Evolutionary conservation across 1,139 yeast genomes (phyloP).

Genomic region (Taphrina flavorubra): DNA sequence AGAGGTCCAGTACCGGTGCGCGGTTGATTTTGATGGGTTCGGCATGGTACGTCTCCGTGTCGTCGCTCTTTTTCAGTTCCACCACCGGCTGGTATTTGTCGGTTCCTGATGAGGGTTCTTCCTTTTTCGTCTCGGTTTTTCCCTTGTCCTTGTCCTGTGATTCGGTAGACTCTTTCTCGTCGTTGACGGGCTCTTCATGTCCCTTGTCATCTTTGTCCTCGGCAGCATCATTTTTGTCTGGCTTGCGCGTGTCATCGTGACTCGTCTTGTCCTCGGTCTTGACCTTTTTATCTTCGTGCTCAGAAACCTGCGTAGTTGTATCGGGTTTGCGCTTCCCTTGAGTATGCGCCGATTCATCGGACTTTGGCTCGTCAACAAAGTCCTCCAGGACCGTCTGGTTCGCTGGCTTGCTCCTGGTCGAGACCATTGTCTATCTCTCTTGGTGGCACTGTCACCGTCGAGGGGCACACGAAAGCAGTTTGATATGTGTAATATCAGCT

Average conservation of each 20-base stretch:
- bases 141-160: not conserved
- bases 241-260: not conserved
- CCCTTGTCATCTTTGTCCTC: not conserved
- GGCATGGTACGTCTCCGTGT: conserved; percentile 14
- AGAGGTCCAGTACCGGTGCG: conserved; percentile 33
- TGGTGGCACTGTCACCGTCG: not conserved
- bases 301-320: not conserved
- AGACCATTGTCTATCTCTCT: conserved; percentile 2
- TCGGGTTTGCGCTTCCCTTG: conserved; percentile 4
- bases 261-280: not conserved
- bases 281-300: conserved; percentile 1
- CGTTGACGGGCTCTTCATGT: not conserved
- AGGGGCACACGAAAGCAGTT: not conserved
- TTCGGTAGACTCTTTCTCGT: not conserved
- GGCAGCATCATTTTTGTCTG: not conserved
- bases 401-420: conserved; percentile 19
- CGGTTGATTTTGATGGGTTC: conserved; percentile 33
- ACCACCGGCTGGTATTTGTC: conserved; percentile 1
- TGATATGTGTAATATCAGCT: no score
- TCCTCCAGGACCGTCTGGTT: conserved; percentile 19
- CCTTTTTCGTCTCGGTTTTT: not conserved
- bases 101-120: not conserved
- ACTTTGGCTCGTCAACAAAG: conserved; percentile 2
- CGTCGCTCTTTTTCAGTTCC: conserved; percentile 29
- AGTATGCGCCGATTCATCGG: not conserved